A percentile compares a stretch with the other conserved stretches of the same genome.
Evolutionary conservation across 306 rosid species (phyloP).

Genomic region (Boehmeria nivea): DNA sequence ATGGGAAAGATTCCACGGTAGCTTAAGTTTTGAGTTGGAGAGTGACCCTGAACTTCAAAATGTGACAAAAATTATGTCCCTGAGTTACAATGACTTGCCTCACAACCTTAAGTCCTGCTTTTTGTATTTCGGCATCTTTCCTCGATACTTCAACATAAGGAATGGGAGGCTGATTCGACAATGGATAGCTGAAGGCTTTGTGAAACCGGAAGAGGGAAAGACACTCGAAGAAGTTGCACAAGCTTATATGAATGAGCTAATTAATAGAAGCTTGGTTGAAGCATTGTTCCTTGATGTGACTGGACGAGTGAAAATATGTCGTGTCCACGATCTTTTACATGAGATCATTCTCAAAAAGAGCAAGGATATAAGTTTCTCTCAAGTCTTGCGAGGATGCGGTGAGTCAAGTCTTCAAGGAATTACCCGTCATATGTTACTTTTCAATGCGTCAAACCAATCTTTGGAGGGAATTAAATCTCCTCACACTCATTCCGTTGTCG

Average conservation of each 20-base stretch:
- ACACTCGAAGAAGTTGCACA: conserved; percentile 14
- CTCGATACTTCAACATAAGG: neutral
- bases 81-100: conserved; percentile 19
- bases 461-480: too few species aligned
- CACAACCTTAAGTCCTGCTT: conserved; percentile 19
- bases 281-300: neutral
- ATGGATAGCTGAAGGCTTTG: conserved; percentile 28
- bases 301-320: neutral
- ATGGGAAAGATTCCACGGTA: neutral
- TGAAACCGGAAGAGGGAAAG: neutral
- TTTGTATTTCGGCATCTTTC: conserved; percentile 17
- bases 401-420: neutral
- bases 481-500: conserved; percentile 3
- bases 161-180: neutral
- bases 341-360: neutral
- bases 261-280: conserved; percentile 8
- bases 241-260: conserved; percentile 5
- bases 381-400: neutral
- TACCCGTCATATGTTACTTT: neutral
- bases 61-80: conserved; percentile 4
- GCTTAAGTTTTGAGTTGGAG: conserved; percentile 13
- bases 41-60: conserved; percentile 1
- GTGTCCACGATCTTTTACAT: conserved; percentile 13
- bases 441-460: too few species aligned
- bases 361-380: neutral